phyloP scores from a whole-genome alignment of 2,329 filamentous ascomycete species.

The Bipolaris gigantea region DNA sequence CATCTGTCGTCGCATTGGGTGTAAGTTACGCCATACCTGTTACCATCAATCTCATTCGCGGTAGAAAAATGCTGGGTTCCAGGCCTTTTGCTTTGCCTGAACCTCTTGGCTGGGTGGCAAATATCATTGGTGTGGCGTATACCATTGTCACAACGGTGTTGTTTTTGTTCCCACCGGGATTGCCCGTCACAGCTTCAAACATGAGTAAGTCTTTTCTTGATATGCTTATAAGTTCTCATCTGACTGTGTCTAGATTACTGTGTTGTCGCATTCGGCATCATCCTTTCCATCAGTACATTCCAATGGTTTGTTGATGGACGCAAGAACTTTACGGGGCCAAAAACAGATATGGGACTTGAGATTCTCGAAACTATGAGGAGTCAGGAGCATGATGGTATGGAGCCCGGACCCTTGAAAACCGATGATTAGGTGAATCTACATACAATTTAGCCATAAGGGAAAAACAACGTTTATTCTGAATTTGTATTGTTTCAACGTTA shows the following conservation, averaged over 20 bases:
- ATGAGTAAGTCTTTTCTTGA: slow-evolving; percentile 61
- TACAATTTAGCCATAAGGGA: neutral
- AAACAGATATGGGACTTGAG: slow-evolving; percentile 47
- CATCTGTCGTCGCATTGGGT: slow-evolving; percentile 71
- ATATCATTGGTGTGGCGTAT: slow-evolving; percentile 64
- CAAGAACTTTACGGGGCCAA: slow-evolving; percentile 61
- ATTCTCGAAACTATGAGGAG: slow-evolving; percentile 41
- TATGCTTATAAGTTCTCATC: neutral
- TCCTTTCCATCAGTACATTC: slow-evolving; percentile 58
- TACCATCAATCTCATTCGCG: slow-evolving; percentile 67
- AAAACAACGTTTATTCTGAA: neutral
- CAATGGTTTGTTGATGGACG: slow-evolving; percentile 64
- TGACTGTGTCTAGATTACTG: slow-evolving; percentile 50
- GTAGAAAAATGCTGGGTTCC: slow-evolving; percentile 64
- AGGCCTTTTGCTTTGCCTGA: slow-evolving; percentile 60
- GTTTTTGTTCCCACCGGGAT: slow-evolving; percentile 71
- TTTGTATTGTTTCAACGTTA: neutral
- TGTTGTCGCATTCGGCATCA: slow-evolving; percentile 60
- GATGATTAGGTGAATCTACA: slow-evolving; percentile 9
- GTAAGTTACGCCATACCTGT: slow-evolving; percentile 76
- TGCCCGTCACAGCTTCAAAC: slow-evolving; percentile 65
- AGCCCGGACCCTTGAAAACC: slow-evolving; percentile 9
- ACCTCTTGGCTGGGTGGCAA: slow-evolving; percentile 62
- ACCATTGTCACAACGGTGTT: slow-evolving; percentile 71
- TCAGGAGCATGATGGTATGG: slow-evolving; percentile 15